These are phyloP conservation scores for Botrytis pseudocinerea DNA, from an alignment of 2,329 filamentous ascomycete genomes.

Conservation along the genomic window DNA sequence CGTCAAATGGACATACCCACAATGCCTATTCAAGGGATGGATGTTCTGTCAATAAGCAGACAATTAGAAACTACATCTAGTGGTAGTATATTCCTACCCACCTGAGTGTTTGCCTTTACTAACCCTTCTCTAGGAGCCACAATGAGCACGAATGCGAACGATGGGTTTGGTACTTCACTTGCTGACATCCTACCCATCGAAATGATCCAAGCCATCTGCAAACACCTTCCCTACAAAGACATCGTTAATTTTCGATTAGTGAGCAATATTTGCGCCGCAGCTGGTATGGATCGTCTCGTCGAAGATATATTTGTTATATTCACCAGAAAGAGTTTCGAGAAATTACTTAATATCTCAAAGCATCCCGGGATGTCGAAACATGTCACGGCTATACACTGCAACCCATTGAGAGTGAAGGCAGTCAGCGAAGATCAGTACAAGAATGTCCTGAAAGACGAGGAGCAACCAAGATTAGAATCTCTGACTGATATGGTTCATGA, in stretches of 20 bases:
- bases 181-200: background rate
- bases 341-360: background rate
- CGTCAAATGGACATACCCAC: background rate
- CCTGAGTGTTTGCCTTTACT: background rate
- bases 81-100: background rate
- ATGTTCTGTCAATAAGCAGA: background rate
- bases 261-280: background rate
- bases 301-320: background rate
- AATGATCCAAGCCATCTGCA: background rate
- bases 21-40: background rate
- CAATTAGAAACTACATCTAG: background rate
- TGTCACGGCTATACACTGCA: background rate
- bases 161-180: background rate
- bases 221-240: rapidly evolving
- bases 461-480: background rate
- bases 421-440: background rate
- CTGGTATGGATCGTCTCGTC: background rate
- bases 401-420: background rate
- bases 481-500: background rate
- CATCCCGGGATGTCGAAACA: background rate
- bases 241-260: background rate
- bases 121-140: background rate
- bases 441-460: no score
- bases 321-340: slow-evolving; percentile 7
- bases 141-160: background rate